Conservation (phyloP, 2,329 filamentous ascomycete species). For the Verticillium zaregamsianum region DNA sequence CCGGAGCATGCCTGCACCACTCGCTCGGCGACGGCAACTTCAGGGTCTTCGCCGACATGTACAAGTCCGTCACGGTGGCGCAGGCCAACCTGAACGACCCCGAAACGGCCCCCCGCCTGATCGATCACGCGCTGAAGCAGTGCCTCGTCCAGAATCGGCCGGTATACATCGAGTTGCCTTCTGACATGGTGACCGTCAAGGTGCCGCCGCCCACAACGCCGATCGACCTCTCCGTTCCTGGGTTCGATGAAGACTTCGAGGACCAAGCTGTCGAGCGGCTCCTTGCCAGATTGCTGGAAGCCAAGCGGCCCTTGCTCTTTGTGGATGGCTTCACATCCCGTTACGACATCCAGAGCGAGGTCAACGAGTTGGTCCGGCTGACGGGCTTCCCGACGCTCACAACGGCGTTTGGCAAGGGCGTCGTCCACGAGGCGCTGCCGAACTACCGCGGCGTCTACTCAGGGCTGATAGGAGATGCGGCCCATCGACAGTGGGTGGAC, state of each 20-base stretch:
- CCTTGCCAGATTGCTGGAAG: slow-evolving; percentile 13
- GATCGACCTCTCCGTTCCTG: not conserved
- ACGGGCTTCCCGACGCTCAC: slow-evolving; percentile 40
- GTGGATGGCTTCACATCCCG: slow-evolving; percentile 40
- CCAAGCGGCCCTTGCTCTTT: slow-evolving; percentile 34
- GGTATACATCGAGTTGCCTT: slow-evolving; percentile 52
- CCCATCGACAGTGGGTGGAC: slow-evolving; percentile 27
- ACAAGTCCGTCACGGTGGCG: slow-evolving; percentile 41
- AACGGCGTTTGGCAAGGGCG: slow-evolving; percentile 39
- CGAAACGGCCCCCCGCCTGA: slow-evolving; percentile 38
- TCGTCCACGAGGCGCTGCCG: slow-evolving; percentile 37
- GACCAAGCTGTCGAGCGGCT: slow-evolving; percentile 21
- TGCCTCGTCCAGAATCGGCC: slow-evolving; percentile 49
- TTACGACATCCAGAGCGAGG: slow-evolving; percentile 28
- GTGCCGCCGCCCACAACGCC: not conserved
- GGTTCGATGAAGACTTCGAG: slow-evolving; percentile 15
- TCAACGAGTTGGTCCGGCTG: slow-evolving; percentile 31
- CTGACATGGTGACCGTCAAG: slow-evolving; percentile 41
- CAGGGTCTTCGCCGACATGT: slow-evolving; percentile 44
- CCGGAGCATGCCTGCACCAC: slow-evolving; percentile 43
- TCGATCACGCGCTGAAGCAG: slow-evolving; percentile 45
- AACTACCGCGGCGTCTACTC: slow-evolving; percentile 41
- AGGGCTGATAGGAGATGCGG: slow-evolving; percentile 28
- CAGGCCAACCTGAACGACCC: slow-evolving; percentile 41
- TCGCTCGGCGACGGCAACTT: slow-evolving; percentile 50